phyloP scores from a whole-genome alignment of 2,329 filamentous ascomycete genomes.

The Arachnomyces sp. region DNA sequence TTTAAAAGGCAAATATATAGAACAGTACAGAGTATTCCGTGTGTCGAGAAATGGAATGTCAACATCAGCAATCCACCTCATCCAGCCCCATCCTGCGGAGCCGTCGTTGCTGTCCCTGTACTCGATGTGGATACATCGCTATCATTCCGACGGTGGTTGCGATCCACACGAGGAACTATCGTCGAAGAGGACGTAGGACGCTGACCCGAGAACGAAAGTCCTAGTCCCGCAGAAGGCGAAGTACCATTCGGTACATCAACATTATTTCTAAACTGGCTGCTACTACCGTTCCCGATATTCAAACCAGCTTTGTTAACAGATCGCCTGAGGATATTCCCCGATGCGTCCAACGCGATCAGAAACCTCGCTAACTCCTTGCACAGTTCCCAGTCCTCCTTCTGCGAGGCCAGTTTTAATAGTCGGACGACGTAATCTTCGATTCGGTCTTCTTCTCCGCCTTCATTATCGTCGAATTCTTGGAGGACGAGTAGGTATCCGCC shows the following conservation, averaged over 20 bases:
- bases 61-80: not conserved
- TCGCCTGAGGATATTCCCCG: slow-evolving; percentile 62
- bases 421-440: slow-evolving; percentile 58
- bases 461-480: slow-evolving; percentile 60
- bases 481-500: slow-evolving; percentile 93
- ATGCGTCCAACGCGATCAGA: slow-evolving; percentile 82
- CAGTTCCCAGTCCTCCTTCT: slow-evolving; percentile 85
- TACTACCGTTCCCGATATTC: slow-evolving; percentile 20
- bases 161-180: slow-evolving; percentile 14
- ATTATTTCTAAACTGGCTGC: not conserved
- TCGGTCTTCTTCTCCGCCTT: slow-evolving; percentile 43
- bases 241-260: not conserved
- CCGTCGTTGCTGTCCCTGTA: not conserved
- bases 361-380: slow-evolving; percentile 95
- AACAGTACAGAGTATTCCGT: too few relatives aligned
- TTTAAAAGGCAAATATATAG: too few relatives aligned
- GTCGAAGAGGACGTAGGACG: slow-evolving; percentile 27
- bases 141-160: slow-evolving; percentile 4
- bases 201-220: slow-evolving; percentile 24
- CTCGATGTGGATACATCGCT: slow-evolving; percentile 5
- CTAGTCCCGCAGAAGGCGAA: slow-evolving; percentile 21
- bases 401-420: slow-evolving; percentile 70
- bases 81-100: not conserved
- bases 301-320: slow-evolving; percentile 35
- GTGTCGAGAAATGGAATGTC: not conserved